Evolutionary conservation across 2,329 filamentous ascomycete species (phyloP).

Genomic region (Mollisiaceae sp.): DNA sequence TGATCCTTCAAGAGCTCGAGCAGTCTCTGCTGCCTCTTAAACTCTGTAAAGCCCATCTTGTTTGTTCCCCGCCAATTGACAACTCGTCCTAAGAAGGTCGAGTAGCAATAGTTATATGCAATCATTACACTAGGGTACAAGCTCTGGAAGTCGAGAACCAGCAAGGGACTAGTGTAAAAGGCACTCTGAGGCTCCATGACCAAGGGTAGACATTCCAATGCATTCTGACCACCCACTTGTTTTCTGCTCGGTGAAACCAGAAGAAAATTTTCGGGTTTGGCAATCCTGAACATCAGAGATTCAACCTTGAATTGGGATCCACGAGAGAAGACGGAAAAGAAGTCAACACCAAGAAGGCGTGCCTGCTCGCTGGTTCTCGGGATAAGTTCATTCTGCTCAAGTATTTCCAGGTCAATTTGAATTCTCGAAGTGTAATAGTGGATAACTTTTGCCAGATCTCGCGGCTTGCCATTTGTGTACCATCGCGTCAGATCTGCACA

Average conservation of each 20-base stretch:
- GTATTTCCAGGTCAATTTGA: conserved; percentile 84
- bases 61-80: conserved; percentile 86
- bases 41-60: conserved; percentile 95
- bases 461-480: conserved; percentile 72
- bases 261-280: conserved; percentile 94
- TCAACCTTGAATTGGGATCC: conserved; percentile 99
- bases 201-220: conserved; percentile 88
- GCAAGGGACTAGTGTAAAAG: conserved; percentile 86
- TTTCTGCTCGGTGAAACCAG: conserved; percentile 88
- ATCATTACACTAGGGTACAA: conserved; percentile 99
- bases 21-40: conserved; percentile 75
- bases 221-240: conserved; percentile 93
- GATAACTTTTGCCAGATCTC: conserved; percentile 75
- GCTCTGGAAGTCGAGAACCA: conserved; percentile 95
- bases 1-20: conserved; percentile 80
- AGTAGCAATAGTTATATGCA: conserved; percentile 99
- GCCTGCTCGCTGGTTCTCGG: conserved; percentile 93
- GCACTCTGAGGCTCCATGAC: conserved; percentile 98
- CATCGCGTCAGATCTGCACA: conserved; percentile 80
- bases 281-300: conserved; percentile 97
- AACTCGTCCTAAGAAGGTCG: conserved; percentile 88
- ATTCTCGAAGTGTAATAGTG: conserved; percentile 79
- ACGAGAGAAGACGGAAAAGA: conserved; percentile 93
- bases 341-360: conserved; percentile 89
- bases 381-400: conserved; percentile 89